These are phyloP conservation scores for Agaricus sinodeliciosus DNA, from an alignment of 768 basidiomycete genomes.

Conservation along the genomic window DNA sequence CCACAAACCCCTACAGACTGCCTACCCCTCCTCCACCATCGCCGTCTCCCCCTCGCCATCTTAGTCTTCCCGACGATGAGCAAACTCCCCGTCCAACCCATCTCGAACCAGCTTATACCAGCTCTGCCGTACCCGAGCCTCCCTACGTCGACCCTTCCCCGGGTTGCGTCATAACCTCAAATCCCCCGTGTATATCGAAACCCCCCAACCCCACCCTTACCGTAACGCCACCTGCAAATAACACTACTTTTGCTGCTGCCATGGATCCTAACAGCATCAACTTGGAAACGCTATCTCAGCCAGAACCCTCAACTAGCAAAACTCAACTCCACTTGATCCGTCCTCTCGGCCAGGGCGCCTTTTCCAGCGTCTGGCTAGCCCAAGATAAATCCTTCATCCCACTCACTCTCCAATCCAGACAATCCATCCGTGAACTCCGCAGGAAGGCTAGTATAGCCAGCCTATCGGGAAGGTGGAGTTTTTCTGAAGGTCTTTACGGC, in stretches of 20 bases:
- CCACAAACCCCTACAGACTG: neutral
- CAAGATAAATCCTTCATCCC: slow-evolving; percentile 42
- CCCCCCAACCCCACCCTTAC: slow-evolving; percentile 12
- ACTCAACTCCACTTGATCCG: slow-evolving; percentile 37
- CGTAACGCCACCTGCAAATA: slow-evolving; percentile 8
- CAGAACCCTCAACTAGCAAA: slow-evolving; percentile 19
- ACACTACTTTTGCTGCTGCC: slow-evolving; percentile 1
- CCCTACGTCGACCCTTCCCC: slow-evolving; percentile 19
- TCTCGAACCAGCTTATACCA: slow-evolving; percentile 17
- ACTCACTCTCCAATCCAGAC: slow-evolving; percentile 33
- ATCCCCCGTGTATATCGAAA: slow-evolving; percentile 11
- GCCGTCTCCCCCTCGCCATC: slow-evolving; percentile 17
- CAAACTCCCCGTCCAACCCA: slow-evolving; percentile 23
- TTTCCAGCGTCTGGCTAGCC: slow-evolving; percentile 73
- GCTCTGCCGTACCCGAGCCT: slow-evolving; percentile 14
- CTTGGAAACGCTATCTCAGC: neutral
- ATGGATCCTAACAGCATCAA: neutral
- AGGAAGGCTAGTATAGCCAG: slow-evolving; percentile 18
- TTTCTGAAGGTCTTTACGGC: slow-evolving; percentile 8
- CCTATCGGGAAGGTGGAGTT: slow-evolving; percentile 21
- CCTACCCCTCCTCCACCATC: slow-evolving; percentile 17
- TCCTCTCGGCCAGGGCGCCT: slow-evolving; percentile 64
- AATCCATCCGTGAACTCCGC: slow-evolving; percentile 33
- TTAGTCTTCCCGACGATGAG: slow-evolving; percentile 13
- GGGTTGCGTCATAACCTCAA: slow-evolving; percentile 18